Evolutionary conservation across 495 filamentous ascomycete species (phyloP), one percentile per base, ranked within the genome.

Genomic region (Neurospora tetraspora): DNA sequence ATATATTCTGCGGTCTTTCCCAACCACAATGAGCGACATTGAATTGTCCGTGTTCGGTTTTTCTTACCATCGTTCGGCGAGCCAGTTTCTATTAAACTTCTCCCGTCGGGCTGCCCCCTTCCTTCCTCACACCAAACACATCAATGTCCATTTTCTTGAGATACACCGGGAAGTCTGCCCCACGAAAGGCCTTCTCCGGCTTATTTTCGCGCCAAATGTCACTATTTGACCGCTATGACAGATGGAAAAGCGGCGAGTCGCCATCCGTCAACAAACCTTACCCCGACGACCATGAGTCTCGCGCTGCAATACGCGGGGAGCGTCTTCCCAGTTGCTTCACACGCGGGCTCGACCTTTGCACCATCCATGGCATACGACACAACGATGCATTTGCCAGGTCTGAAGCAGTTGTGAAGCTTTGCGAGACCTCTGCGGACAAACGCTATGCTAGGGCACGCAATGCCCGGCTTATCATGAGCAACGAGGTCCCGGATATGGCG

Each of bases 391-490:
- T 61, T 31, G 53, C 53, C 14, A 61, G 27, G 1, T 61, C 53
- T 31, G 9, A 27, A 27, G 53, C 11, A 31, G 23, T 61, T 4
- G 53, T 61, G 53, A 61, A 61, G 53, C 12, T 16, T 2, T 31
- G 53, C 53, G 23, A 31, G 14, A 61, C 27, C 0, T 7, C 23
- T 53, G 2, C 20, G 20, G 53, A 31, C 5, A 61, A 23, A 31
- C 5, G 20, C 4, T 31, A 16, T 61, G 53, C 53, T 8, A 74
- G 80, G 31, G 79, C 80, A 14, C 70, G 76, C 34, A 83, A 82
- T 77, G 81, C 82, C 53, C 80, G 81, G 42, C 70, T 65, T 47
- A 82, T 84, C 53, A 84, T 84, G 81, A 82, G 80, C 77, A 75
- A 81, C 71, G 69, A 61, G 53, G 78, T 84, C 36, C 81, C 82